Base-by-base conservation (phyloP, 768 basidiomycete genomes). In the Candolleomyces eurysporus region DNA sequence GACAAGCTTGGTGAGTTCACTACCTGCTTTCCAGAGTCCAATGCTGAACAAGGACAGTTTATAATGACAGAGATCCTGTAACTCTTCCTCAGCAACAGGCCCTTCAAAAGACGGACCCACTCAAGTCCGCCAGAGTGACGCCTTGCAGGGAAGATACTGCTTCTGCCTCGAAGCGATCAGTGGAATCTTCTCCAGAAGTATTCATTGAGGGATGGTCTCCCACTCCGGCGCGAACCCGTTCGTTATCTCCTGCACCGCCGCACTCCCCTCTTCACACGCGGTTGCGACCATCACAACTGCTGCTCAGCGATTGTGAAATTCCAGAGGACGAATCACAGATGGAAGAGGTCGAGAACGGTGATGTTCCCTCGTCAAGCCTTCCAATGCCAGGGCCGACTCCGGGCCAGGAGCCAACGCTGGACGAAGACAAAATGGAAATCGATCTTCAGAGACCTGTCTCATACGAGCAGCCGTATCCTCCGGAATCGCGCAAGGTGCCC, bases 401-500 rank as follows among this genome's bases (percentile, higher is more conserved):
- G 11, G 14, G 10, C 5, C 30, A 19, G 14, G 21, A 54, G 32
- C 31, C 31, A 19, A 54, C 52, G 8, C 5, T 54, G 52, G 52
- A 54, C 17, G 52, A 54, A 39, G 32, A 54, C 32, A 54, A 31
- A n/a, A 54, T 54, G 52, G 52, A 54, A 13, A 13, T 54, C 4
- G 52, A 54, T n/a, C 32, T 31, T 11, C 9, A 57, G 45, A n/a
- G 42, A 19, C 55, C 45, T 19, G 43, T 57, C 39, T 57, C 40
- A 7, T 43, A 57, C 55, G 45, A 57, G 17, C 55, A 43, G 40
- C 40, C 55, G 21, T 58, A 36, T 43, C 43, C 42, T 7, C 16
- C 55, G 19, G 42, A 54, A 5, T 70, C 72, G 36, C 80, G 83
- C 48, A 83, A 78, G 67, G 79, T 86, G 31, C 79, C 80, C 51